Conservation (phyloP, 305 asterid genomes). For the Rubia peregrina region DNA sequence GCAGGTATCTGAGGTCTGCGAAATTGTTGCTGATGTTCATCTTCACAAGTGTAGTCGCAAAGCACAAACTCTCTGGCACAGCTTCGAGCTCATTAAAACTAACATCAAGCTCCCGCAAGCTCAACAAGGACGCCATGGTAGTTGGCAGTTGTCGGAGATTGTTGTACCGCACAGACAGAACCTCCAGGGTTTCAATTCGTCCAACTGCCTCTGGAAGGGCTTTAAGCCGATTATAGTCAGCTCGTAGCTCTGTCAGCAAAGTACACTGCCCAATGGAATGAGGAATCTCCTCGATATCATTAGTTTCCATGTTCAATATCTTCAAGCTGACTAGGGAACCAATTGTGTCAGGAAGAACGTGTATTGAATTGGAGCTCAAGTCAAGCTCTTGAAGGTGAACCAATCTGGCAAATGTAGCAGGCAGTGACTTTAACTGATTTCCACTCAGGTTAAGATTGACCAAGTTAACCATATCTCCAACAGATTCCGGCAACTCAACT, state of each 20-base stretch:
- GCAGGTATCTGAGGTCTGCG: slow-evolving; percentile 70
- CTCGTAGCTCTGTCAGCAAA: slow-evolving; percentile 66
- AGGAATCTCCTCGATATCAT: slow-evolving; percentile 83
- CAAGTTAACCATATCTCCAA: slow-evolving; percentile 69
- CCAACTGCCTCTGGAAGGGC: slow-evolving; percentile 98
- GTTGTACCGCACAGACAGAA: slow-evolving; percentile 74
- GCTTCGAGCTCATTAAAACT: slow-evolving; percentile 92
- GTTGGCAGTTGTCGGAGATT: slow-evolving; percentile 80
- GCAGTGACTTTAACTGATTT: slow-evolving; percentile 62
- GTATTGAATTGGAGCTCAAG: slow-evolving; percentile 74
- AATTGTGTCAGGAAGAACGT: slow-evolving; percentile 64
- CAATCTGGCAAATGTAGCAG: slow-evolving; percentile 48
- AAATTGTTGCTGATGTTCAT: slow-evolving; percentile 91
- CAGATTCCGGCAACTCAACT: slow-evolving; percentile 57
- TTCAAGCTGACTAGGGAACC: slow-evolving; percentile 71
- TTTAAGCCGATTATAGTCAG: slow-evolving; percentile 81
- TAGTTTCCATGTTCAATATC: slow-evolving; percentile 64
- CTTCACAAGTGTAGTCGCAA: slow-evolving; percentile 74
- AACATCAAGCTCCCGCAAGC: slow-evolving; percentile 63
- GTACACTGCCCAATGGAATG: slow-evolving; percentile 78
- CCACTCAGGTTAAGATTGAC: slow-evolving; percentile 58
- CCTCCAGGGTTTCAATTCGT: slow-evolving; percentile 58
- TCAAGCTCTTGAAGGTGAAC: slow-evolving; percentile 66
- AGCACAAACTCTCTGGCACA: slow-evolving; percentile 94
- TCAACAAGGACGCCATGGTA: slow-evolving; percentile 68